These are phyloP conservation scores for Abrus precatorius DNA, from an alignment of 306 rosid species.

Conservation along the genomic window DNA sequence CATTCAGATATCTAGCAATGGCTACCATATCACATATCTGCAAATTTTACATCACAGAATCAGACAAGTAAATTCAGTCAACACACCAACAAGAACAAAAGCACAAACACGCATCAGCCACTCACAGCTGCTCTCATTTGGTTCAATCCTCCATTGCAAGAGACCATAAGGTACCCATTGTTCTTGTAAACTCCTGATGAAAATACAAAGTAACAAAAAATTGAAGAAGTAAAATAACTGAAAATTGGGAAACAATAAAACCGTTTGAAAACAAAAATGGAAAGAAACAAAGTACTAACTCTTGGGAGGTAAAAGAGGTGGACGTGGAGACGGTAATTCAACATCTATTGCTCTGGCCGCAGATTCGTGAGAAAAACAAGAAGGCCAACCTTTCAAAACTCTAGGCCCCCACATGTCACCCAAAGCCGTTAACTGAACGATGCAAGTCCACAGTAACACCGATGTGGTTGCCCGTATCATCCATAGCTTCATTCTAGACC, in stretches of 20 bases:
- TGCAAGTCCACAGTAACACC: conserved; percentile 89
- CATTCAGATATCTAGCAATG: conserved; percentile 90
- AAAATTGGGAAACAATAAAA: background rate
- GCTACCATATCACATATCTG: conserved; percentile 99
- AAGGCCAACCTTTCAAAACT: conserved; percentile 99
- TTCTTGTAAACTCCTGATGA: conserved; percentile 84
- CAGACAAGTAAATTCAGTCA: background rate
- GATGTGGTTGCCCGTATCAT: conserved; percentile 91
- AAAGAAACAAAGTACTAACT: conserved; percentile 58
- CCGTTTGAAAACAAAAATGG: too few relatives aligned
- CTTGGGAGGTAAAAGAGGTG: conserved; percentile 85
- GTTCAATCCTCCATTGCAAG: conserved; percentile 97
- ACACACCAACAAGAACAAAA: background rate
- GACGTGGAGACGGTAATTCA: conserved; percentile 57
- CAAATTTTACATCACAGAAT: conserved; percentile 8
- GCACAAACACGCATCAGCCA: background rate
- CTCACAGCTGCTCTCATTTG: conserved; percentile 99
- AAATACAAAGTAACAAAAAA: too few relatives aligned
- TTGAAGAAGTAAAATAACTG: background rate
- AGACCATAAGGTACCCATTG: conserved; percentile 94
- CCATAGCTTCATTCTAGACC: conserved; percentile 92
- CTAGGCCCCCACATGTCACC: conserved; percentile 98
- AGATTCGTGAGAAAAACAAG: conserved; percentile 80
- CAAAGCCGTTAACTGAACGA: conserved; percentile 88
- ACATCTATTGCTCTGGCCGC: conserved; percentile 48